Conservation (phyloP, 148 eudicot genomes). For the Chenopodium berlandieri region DNA sequence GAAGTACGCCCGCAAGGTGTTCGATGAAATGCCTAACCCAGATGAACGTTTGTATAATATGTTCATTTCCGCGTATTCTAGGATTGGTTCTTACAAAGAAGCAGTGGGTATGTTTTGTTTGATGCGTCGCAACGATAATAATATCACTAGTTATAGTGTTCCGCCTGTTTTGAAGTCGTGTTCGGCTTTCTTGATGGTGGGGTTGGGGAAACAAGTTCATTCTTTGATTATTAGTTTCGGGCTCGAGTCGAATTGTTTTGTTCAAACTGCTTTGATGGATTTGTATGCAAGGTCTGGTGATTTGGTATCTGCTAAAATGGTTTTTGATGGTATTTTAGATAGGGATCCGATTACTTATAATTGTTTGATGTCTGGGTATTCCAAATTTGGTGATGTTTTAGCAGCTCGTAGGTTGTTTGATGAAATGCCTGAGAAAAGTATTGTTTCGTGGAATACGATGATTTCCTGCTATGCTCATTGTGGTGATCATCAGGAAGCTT, state of each 20-base stretch:
- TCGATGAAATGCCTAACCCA: slow-evolving; percentile 49
- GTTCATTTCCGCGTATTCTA: slow-evolving; percentile 38
- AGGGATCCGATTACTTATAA: slow-evolving; percentile 49
- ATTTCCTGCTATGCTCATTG: slow-evolving; percentile 47
- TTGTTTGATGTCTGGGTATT: slow-evolving; percentile 49
- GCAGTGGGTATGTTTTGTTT: slow-evolving; percentile 37
- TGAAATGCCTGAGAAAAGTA: slow-evolving; percentile 47
- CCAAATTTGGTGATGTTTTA: slow-evolving; percentile 38
- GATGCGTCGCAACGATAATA: slow-evolving; percentile 39
- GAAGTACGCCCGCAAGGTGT: slow-evolving; percentile 43
- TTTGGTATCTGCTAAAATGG: slow-evolving; percentile 38
- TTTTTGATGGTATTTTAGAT: slow-evolving; percentile 46
- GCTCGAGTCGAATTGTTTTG: slow-evolving; percentile 44
- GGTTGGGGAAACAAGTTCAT: slow-evolving; percentile 55
- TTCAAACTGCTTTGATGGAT: slow-evolving; percentile 50
- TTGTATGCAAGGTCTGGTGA: slow-evolving; percentile 53
- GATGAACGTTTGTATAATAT: slow-evolving; percentile 38
- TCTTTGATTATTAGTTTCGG: slow-evolving; percentile 42
- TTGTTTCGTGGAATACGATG: slow-evolving; percentile 62
- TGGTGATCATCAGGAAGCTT: slow-evolving; percentile 45
- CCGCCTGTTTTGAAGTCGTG: slow-evolving; percentile 53
- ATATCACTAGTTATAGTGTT: slow-evolving; percentile 32
- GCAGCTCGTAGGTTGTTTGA: slow-evolving; percentile 52
- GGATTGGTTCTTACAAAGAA: slow-evolving; percentile 31
- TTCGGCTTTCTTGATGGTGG: slow-evolving; percentile 38